These are phyloP conservation scores for Chaetomium cochliodes DNA, from an alignment of 495 filamentous ascomycete genomes.

Conservation along the genomic window DNA sequence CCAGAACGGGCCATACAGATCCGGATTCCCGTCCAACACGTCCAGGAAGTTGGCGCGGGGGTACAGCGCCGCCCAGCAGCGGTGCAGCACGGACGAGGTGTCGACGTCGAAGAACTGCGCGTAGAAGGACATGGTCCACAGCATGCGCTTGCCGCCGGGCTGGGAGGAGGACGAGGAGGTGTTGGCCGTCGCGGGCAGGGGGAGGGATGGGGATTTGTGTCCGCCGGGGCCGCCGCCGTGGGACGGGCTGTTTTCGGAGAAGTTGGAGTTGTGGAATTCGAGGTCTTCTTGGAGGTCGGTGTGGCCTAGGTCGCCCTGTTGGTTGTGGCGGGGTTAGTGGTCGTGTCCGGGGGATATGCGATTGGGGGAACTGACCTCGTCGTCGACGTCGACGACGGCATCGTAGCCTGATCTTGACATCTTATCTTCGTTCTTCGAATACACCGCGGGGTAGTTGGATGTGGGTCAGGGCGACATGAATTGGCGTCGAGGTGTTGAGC, in stretches of 20 bases:
- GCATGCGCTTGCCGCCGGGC: slow-evolving; percentile 68
- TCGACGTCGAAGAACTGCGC: slow-evolving; percentile 98
- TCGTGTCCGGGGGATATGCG: neutral
- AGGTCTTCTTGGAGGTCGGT: slow-evolving; percentile 98
- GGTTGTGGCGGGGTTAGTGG: neutral
- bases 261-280: slow-evolving; percentile 89
- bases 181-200: slow-evolving; percentile 58
- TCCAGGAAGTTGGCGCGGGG: slow-evolving; percentile 93
- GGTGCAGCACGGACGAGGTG: slow-evolving; percentile 77
- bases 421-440: slow-evolving; percentile 17
- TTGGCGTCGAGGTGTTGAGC: neutral
- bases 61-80: slow-evolving; percentile 80
- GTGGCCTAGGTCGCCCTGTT: slow-evolving; percentile 91
- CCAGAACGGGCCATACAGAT: slow-evolving; percentile 94
- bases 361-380: slow-evolving; percentile 52
- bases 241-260: slow-evolving; percentile 51
- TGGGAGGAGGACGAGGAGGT: slow-evolving; percentile 30
- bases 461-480: neutral
- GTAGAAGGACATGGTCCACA: slow-evolving; percentile 93
- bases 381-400: slow-evolving; percentile 94
- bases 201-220: slow-evolving; percentile 47
- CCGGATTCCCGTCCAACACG: slow-evolving; percentile 93
- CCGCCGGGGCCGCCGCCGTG: neutral
- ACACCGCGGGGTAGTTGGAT: neutral
- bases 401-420: slow-evolving; percentile 92